Evolutionary conservation across 331 rosid genomes (phyloP).

Genomic region (Pyracantha coccinea): DNA sequence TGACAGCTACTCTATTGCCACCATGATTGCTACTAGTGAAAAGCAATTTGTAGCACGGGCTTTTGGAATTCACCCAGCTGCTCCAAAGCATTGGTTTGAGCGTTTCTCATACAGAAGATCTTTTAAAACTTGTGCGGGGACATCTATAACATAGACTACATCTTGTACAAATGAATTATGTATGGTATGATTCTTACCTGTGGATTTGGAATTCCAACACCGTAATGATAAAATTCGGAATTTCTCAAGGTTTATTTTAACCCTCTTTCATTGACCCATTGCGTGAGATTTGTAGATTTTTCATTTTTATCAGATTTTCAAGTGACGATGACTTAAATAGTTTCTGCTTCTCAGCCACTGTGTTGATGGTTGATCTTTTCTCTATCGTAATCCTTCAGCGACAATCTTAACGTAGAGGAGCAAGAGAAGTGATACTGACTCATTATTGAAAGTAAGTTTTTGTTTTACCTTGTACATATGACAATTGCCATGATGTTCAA

Average conservation of each 20-base stretch:
- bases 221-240: not conserved
- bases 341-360: not conserved
- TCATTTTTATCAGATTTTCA: not conserved
- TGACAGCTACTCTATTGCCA: slow-evolving; percentile 42
- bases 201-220: not conserved
- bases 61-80: slow-evolving; percentile 56
- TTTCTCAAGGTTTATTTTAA: not conserved
- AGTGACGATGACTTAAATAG: not conserved
- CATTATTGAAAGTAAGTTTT: not conserved
- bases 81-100: slow-evolving; percentile 75
- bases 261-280: not conserved
- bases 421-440: not conserved
- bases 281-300: not conserved
- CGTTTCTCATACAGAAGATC: slow-evolving; percentile 24
- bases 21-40: slow-evolving; percentile 58
- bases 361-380: not conserved
- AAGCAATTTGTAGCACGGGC: slow-evolving; percentile 41
- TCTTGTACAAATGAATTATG: not conserved
- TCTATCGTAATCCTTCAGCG: not conserved
- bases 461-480: not conserved
- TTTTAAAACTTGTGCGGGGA: not conserved
- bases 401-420: not conserved
- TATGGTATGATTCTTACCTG: not conserved
- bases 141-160: not conserved
- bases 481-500: not conserved